Base-by-base conservation (phyloP, 1,139 yeast genomes). In the Pichia sp. region DNA sequence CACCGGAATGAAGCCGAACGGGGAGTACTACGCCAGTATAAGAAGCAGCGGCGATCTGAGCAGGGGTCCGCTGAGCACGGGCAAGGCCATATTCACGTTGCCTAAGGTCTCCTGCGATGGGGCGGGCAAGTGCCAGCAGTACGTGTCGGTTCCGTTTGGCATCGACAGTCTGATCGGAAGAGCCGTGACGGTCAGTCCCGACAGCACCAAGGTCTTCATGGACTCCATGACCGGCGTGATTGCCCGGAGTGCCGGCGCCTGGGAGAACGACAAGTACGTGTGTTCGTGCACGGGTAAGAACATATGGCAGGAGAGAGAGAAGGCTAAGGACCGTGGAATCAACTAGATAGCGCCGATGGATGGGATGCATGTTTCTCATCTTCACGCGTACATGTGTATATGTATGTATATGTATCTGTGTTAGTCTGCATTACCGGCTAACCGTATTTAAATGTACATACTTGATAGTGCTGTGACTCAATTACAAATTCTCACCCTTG, bases 211-310 rank as follows among this genome's bases (percentile, higher is more conserved):
- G 41, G 74, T 77, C 2, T 62, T 74, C 46, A 55, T 68, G 4
- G 79, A 75, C 54, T 79, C 85, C 6, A 74, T 84, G 51, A 88
- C 82, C 50, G 98, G 98, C 29, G 96, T 93, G 33, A 83, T 93
- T 68, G 98, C 98, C 2, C 80, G 98, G 66, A 87, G 96, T 64
- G 98, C 99, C 1, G 99, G 99, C 12, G 87, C 84, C 17, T 93
- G 98, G 98, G 96, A 93, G 67, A 93, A 93, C 71, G 88, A 87
- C 65, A 93, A 93, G 71, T 84, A 85, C 60, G 95, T 93, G 0
- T 93, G 99, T 71, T 85, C 95, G 46, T 93, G 99, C 69, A 84
- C 95, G 31, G 99, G 99, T 10, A 90, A 91, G 75, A 89, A 96
- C 0, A 83, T 92, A 31, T 93, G 99, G 99, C 91, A 93, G 68